Percentiles rank a stretch among this genome's conserved stretches.
Conservation (phyloP, 495 filamentous ascomycete genomes). For the Chaetomium cochliodes region DNA sequence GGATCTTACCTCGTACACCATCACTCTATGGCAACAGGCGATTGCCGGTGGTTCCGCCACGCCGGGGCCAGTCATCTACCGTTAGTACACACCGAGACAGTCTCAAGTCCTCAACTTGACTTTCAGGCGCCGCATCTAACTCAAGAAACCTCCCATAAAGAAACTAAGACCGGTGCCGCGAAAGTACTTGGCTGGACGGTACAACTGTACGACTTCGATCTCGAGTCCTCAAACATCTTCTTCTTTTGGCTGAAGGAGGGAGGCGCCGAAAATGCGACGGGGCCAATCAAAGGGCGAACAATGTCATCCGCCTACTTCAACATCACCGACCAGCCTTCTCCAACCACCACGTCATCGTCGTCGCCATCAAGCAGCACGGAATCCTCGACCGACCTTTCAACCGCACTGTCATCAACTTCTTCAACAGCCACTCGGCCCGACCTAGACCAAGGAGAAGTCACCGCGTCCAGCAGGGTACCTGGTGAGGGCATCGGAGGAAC, state of each 20-base stretch:
- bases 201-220: constrained; percentile 4
- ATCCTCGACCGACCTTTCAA: neutral
- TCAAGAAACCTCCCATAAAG: neutral
- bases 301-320: constrained; percentile 5
- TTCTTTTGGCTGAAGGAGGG: constrained; percentile 10
- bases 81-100: neutral
- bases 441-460: neutral
- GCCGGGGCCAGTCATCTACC: constrained; percentile 1
- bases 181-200: neutral
- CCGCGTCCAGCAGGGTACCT: neutral
- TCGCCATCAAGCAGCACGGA: neutral
- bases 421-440: neutral
- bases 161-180: neutral
- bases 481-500: neutral
- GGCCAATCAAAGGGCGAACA: neutral
- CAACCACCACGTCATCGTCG: constrained; percentile 1
- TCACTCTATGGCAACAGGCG: constrained; percentile 10
- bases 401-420: neutral
- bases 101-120: no score
- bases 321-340: neutral
- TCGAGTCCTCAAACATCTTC: neutral
- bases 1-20: neutral
- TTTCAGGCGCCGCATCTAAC: neutral
- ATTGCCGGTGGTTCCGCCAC: neutral
- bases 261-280: neutral